Conservation (phyloP, 2,329 filamentous ascomycete species). For the Pseudogymnoascus sp. region DNA sequence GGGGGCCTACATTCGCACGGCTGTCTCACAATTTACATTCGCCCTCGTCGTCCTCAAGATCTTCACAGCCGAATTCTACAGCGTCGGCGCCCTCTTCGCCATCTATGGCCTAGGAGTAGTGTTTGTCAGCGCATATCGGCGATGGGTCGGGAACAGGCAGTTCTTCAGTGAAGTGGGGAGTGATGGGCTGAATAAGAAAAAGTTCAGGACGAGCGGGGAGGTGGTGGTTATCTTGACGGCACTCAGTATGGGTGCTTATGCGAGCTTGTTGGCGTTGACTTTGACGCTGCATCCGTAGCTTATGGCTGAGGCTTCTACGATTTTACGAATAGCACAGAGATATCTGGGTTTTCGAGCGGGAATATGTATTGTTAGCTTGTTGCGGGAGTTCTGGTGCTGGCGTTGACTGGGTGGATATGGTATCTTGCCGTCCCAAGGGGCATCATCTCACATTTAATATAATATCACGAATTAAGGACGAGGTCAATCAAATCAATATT, state of each 20-base stretch:
- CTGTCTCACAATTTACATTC: conserved; percentile 90
- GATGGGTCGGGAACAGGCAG: conserved; percentile 86
- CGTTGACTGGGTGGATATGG: neutral
- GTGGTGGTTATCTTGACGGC: conserved; percentile 50
- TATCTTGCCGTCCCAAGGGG: neutral
- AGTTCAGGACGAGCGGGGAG: conserved; percentile 57
- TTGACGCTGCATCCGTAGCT: conserved; percentile 27
- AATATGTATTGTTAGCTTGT: neutral
- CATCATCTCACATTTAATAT: neutral
- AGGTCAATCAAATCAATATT: neutral
- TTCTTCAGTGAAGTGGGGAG: conserved; percentile 60
- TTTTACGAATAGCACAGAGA: neutral
- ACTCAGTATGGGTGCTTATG: conserved; percentile 50
- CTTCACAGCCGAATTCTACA: conserved; percentile 94
- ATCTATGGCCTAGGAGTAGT: conserved; percentile 82
- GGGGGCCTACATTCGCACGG: conserved; percentile 91
- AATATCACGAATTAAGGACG: neutral
- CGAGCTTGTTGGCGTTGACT: conserved; percentile 48
- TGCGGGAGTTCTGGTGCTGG: neutral
- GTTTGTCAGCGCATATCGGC: conserved; percentile 72
- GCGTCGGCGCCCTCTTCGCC: conserved; percentile 91
- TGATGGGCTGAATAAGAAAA: conserved; percentile 38
- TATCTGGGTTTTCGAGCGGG: neutral
- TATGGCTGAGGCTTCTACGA: neutral
- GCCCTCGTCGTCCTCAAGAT: conserved; percentile 91